These are phyloP conservation scores for Acanthamoeba triangularis DNA, from an alignment of 208 protist species.

Conservation along the genomic window DNA sequence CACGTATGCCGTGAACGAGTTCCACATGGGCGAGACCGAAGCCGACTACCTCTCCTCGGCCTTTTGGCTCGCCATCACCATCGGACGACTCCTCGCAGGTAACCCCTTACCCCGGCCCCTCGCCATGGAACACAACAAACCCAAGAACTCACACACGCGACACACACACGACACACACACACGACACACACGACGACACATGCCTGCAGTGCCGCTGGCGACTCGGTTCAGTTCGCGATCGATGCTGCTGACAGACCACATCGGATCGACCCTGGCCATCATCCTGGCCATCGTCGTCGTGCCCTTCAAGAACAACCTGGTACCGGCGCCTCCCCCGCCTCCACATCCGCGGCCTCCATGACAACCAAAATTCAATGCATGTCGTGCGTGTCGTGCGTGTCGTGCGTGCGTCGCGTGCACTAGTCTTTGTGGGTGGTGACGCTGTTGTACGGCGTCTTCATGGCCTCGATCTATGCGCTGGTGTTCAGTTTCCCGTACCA, in stretches of 20 bases:
- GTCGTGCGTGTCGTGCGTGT: neutral
- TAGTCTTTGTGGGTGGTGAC: neutral
- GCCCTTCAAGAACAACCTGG: neutral
- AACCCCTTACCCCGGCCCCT: neutral
- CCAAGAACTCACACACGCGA: no score
- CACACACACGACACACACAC: no score
- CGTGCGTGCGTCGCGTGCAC: neutral
- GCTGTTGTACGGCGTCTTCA: neutral
- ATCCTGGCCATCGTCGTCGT: neutral
- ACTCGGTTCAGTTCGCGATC: neutral
- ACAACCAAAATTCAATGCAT: neutral
- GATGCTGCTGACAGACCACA: slow-evolving; percentile 12
- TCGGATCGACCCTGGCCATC: slow-evolving; percentile 11
- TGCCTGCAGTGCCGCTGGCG: neutral
- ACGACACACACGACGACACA: neutral
- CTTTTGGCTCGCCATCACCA: slow-evolving; percentile 35
- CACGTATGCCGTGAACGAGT: slow-evolving; percentile 14
- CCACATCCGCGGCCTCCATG: neutral
- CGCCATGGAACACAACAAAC: no score
- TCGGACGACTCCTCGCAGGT: slow-evolving; percentile 13
- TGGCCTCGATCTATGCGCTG: slow-evolving; percentile 17
- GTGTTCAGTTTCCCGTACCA: neutral
- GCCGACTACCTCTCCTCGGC: slow-evolving; percentile 23
- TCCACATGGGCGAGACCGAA: neutral
- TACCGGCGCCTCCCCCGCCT: neutral